Evolutionary conservation across 176 grass and related monocot species (phyloP), one percentile per base, ranked within the genome.

Genomic region (Tuctoria greenei): DNA sequence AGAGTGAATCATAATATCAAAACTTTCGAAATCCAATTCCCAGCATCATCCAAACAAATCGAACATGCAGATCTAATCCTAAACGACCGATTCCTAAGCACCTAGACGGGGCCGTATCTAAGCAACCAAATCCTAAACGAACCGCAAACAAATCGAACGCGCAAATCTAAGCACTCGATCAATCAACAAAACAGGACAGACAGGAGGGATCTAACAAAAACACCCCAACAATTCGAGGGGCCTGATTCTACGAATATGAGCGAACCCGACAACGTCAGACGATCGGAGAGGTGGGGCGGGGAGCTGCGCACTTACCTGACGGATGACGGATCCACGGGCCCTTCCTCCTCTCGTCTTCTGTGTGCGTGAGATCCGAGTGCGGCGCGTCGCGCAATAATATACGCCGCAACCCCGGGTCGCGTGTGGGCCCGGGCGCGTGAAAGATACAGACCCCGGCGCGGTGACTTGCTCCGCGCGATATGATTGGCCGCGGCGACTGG

Each of bases 381-480:
- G 25, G 58, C 51, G 52, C 25, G 47, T n/a, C n/a, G n/a, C n/a
- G n/a, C n/a, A n/a, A n/a, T n/a, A n/a, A n/a, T n/a, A n/a, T n/a
- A n/a, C n/a, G n/a, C n/a, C n/a, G n/a, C n/a, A n/a, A 20, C 21
- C 17, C 12, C 81, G 66, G 73, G 73, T 71, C 56, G 25, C 69
- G 69, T 70, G 24, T 71, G 27, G 28, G 25, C 47, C 10, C 47
- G 16, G 31, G 28, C 21, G 35, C n/a, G n/a, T n/a, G 0, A 18
- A 14, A 5, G 66, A 57, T 38, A 27, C 41, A 7, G 4, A 51
- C 1, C 7, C 8, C 8, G 39, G 10, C 7, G 27, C 37, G 16
- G 28, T 79, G 68, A 79, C 82, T 75, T 85, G 75, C 25, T 10
- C 8, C 40, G 75, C 83, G 69, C 40, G 40, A 31, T 85, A 68